Conservation (phyloP, 129 eudicot genomes). For the Centaurea solstitialis region DNA sequence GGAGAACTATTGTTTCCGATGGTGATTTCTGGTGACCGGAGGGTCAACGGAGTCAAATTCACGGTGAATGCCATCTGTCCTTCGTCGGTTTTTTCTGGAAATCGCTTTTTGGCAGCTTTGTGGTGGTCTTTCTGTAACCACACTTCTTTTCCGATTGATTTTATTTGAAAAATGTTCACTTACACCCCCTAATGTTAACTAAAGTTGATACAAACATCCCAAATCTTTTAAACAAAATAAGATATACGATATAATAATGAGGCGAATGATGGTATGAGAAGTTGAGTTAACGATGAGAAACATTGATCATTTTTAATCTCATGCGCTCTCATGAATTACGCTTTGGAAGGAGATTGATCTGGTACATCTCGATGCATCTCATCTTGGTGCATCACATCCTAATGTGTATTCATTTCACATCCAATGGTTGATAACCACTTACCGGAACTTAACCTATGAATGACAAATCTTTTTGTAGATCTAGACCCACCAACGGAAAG, state of each 20-base stretch:
- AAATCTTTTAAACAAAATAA: no score
- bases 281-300: no score
- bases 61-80: slow-evolving; percentile 54
- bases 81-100: background rate
- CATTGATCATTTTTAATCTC: no score
- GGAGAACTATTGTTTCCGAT: slow-evolving; percentile 8
- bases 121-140: slow-evolving; percentile 25
- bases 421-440: no score
- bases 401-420: no score
- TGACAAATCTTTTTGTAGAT: background rate
- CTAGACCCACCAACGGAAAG: background rate
- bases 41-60: slow-evolving; percentile 37
- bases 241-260: no score
- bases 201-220: background rate
- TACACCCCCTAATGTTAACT: background rate
- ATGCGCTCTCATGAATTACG: no score
- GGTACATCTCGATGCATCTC: no score
- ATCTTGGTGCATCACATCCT: no score
- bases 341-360: no score
- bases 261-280: no score
- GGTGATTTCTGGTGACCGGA: slow-evolving; percentile 59
- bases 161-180: background rate
- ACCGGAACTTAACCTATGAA: background rate
- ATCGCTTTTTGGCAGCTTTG: background rate
- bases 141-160: background rate